Base-by-base conservation (phyloP, 345 rosid genomes). In the Murraya paniculata region DNA sequence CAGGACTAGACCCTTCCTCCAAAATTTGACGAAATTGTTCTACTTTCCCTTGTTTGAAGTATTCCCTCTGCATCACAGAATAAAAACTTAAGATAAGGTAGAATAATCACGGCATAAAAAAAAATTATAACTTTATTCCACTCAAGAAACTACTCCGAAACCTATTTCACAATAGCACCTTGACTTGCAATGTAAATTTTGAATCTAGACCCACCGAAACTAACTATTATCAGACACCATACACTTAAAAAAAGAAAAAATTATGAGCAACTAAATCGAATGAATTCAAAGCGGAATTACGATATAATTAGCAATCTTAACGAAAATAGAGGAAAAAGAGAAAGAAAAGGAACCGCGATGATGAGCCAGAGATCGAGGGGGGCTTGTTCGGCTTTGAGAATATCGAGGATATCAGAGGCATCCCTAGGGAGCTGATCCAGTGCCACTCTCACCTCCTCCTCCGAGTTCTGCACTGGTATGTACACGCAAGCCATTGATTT, bases 381-480 rank as follows among this genome's bases (percentile, higher is more conserved):
- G 59, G 99, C 99, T 88, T 96, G 99, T 81, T 96, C 99, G 79
- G 97, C 99, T 85, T 96, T 96, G 74, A 94, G 99, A 84, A 96
- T 94, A 79, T 96, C 99, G 41, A 96, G 95, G 75, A 96, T 96
- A 79, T 96, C 99, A 64, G 98, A 90, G 72, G 99, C 97, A 64
- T 96, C 98, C 21, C 98, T 84, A 8, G 99, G 99, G 31, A 96
- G 99, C 85, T 96, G 99, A 84, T 96, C 97, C 77, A 96, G 92
- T 65, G 89, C 85, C 83, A 96, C 98, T 81, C 98, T 87, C 71
- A 96, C 99, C 84, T 96, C 99, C 86, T 96, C 99, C 87, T 96
- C 98, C 57, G 99, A 96, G 84, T 96, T 96, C 84, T 96, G 99
- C 77, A 96, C 98, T 31, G 99, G 98, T 72, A 94, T 94, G 85